Percentiles rank a stretch among this genome's conserved stretches.
Evolutionary conservation across 345 rosid species (phyloP).

Genomic region (Arabis hirsuta): DNA sequence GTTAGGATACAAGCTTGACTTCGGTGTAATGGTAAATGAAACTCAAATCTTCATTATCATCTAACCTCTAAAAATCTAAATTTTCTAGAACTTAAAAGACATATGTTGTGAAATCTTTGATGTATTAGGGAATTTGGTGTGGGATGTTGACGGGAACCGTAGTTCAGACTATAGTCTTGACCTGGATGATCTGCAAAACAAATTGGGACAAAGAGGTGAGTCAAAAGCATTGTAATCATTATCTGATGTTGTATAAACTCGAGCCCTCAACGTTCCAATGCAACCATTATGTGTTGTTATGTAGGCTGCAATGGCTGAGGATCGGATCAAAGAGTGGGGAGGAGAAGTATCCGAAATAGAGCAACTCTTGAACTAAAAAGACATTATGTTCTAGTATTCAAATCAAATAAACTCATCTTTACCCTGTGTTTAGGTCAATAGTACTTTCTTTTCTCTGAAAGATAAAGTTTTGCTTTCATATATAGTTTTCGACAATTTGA

Average conservation of each 20-base stretch:
- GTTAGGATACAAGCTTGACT: constrained; percentile 56
- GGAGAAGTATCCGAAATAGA: constrained; percentile 43
- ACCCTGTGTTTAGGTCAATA: not conserved
- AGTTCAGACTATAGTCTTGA: constrained; percentile 59
- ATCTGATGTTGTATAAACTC: not conserved
- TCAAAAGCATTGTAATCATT: not conserved
- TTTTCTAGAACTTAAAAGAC: not conserved
- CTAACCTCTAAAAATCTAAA: not conserved
- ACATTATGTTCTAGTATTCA: not conserved
- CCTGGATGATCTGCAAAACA: constrained; percentile 63
- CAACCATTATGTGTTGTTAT: constrained; percentile 4
- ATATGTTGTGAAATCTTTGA: not conserved
- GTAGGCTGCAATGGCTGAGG: constrained; percentile 75
- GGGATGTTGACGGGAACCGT: constrained; percentile 75
- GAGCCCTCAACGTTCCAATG: not conserved
- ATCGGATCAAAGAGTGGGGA: constrained; percentile 72
- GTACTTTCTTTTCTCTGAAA: no score
- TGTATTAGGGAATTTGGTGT: constrained; percentile 70
- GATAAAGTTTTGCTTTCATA: no score
- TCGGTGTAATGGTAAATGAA: constrained; percentile 46
- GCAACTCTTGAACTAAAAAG: constrained; percentile 19
- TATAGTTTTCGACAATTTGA: no score
- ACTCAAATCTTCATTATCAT: not conserved
- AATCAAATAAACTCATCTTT: not conserved
- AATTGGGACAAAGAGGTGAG: constrained; percentile 76